Conservation (phyloP, 257 asterid species). For the Jasminum sambac region DNA sequence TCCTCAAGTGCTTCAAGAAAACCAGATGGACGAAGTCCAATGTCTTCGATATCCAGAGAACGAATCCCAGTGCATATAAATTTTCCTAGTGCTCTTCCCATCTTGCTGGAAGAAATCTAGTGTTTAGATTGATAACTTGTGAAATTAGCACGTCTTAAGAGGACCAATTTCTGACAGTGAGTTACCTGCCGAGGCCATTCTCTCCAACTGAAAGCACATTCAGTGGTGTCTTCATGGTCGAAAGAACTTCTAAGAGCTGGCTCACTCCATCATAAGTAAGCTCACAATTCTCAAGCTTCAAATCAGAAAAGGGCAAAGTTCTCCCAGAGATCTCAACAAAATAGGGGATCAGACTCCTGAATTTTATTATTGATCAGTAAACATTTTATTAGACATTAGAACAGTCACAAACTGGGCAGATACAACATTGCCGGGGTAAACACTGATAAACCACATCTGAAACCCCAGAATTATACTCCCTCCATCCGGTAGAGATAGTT, state of each 20-base stretch:
- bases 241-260: slow-evolving; percentile 67
- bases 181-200: slow-evolving; percentile 86
- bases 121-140: slow-evolving; percentile 12
- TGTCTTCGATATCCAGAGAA: slow-evolving; percentile 65
- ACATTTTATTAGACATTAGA: background rate
- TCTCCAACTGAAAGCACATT: slow-evolving; percentile 68
- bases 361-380: slow-evolving; percentile 16
- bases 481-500: no score
- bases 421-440: slow-evolving; percentile 7
- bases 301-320: slow-evolving; percentile 50
- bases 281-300: slow-evolving; percentile 83
- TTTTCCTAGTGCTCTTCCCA: slow-evolving; percentile 67
- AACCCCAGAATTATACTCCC: background rate
- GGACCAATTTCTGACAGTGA: slow-evolving; percentile 18
- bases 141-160: slow-evolving; percentile 20
- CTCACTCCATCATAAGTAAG: slow-evolving; percentile 55
- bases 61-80: slow-evolving; percentile 61
- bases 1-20: slow-evolving; percentile 50
- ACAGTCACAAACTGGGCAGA: slow-evolving; percentile 9
- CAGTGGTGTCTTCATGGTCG: slow-evolving; percentile 64
- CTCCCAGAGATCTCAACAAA: slow-evolving; percentile 52
- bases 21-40: slow-evolving; percentile 74
- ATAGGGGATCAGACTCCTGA: slow-evolving; percentile 69
- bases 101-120: slow-evolving; percentile 47
- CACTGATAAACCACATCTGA: background rate